Percentiles rank a stretch among this genome's conserved stretches.
These are phyloP conservation scores for Sphagnum tenellum DNA, from an alignment of 225 moss, liverwort and hornwort species.

Conservation along the genomic window DNA sequence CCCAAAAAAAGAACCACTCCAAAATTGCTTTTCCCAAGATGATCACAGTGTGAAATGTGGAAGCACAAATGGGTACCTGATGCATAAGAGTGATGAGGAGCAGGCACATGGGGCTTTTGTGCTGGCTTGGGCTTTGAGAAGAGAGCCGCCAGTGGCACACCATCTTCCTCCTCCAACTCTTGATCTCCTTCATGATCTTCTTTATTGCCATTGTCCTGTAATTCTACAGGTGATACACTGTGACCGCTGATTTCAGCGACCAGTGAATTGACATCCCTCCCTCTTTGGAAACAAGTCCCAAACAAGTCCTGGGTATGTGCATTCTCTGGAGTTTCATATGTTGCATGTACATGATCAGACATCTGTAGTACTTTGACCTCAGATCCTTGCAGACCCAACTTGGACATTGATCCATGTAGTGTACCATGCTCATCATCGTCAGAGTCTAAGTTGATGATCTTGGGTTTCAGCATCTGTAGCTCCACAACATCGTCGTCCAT, in stretches of 20 bases:
- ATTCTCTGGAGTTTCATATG: no score
- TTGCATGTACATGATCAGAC: no score
- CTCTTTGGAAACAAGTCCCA: no score
- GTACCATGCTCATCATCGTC: slow-evolving; percentile 15
- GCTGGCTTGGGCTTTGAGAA: slow-evolving; percentile 24
- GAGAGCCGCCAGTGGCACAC: slow-evolving; percentile 36
- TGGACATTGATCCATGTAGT: no score
- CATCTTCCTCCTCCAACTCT: slow-evolving; percentile 30
- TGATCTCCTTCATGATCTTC: slow-evolving; percentile 13
- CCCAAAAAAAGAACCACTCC: no score
- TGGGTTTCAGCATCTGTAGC: background rate
- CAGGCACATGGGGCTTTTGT: slow-evolving; percentile 12
- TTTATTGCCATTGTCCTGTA: slow-evolving; percentile 9
- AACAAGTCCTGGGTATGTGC: no score
- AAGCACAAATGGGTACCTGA: slow-evolving; percentile 19
- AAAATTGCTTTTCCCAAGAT: no score
- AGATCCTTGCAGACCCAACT: no score
- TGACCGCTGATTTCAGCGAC: no score
- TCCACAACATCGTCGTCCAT: background rate
- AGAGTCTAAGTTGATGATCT: slow-evolving; percentile 35
- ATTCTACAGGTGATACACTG: background rate
- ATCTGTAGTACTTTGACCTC: no score
- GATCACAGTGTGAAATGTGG: no score
- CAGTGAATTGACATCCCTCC: no score
- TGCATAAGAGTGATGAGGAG: slow-evolving; percentile 2